A percentile compares a stretch with the other conserved stretches of the same genome.
phyloP scores from a whole-genome alignment of 805 yeast species.

The Candida saitoana region DNA sequence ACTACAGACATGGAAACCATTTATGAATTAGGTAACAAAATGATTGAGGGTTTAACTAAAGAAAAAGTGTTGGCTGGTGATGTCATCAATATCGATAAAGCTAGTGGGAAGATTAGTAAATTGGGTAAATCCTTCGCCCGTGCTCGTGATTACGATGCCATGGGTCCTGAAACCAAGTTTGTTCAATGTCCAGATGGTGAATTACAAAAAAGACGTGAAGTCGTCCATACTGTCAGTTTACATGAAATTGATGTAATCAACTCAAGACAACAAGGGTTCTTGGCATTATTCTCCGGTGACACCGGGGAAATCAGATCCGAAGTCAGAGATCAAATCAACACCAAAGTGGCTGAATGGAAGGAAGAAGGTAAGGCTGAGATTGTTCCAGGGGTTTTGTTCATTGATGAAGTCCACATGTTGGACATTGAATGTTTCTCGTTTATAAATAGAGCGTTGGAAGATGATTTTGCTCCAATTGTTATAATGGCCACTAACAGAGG shows the following conservation, averaged over 20 bases:
- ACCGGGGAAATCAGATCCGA: constrained; percentile 97
- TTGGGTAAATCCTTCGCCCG: constrained; percentile 94
- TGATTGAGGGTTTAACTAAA: constrained; percentile 90
- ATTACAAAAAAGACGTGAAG: constrained; percentile 90
- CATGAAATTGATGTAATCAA: constrained; percentile 98
- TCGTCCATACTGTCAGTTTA: constrained; percentile 94
- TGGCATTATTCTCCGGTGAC: constrained; percentile 92
- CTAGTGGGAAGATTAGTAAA: constrained; percentile 89
- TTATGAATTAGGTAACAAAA: constrained; percentile 88
- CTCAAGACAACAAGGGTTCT: constrained; percentile 95
- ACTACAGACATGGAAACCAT: constrained; percentile 99
- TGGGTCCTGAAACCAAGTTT: constrained; percentile 97
- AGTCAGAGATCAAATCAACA: constrained; percentile 93
- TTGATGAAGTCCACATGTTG: constrained; percentile 97
- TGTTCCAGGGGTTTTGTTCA: constrained; percentile 94
- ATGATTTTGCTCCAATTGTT: constrained; percentile 93
- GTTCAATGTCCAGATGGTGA: constrained; percentile 99
- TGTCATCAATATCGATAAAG: constrained; percentile 91
- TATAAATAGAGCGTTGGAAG: constrained; percentile 92
- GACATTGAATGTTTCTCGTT: constrained; percentile 96
- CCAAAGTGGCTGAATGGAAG: constrained; percentile 96
- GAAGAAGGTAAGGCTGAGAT: constrained; percentile 99
- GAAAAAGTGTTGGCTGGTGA: constrained; percentile 98
- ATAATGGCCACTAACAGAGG: constrained; percentile 99
- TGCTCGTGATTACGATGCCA: constrained; percentile 96